Percentiles rank a stretch among this genome's conserved stretches.
These are phyloP conservation scores for Margaritispora aquatica DNA, from an alignment of 495 filamentous ascomycete genomes.

Conservation along the genomic window DNA sequence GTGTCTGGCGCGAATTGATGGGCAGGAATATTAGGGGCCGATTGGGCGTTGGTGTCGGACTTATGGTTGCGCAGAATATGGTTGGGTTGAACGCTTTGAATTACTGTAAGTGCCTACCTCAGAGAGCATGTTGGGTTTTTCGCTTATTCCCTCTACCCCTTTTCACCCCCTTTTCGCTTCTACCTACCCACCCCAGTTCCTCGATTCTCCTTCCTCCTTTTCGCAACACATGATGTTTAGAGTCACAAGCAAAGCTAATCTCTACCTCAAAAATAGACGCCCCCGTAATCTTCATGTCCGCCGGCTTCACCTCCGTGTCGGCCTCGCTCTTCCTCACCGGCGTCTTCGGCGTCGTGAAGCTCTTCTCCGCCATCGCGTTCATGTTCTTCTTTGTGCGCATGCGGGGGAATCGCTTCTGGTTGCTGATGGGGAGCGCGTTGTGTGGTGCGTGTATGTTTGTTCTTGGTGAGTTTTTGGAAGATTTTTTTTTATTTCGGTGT, in stretches of 20 bases:
- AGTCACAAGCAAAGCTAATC: not conserved
- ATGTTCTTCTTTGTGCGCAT: conserved; percentile 12
- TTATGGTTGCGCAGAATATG: conserved; percentile 14
- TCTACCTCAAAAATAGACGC: not conserved
- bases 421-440: not conserved
- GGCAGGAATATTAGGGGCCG: not conserved
- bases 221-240: not conserved
- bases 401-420: conserved; percentile 8
- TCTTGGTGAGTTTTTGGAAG: not conserved
- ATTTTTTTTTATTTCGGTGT: not conserved
- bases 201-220: not conserved
- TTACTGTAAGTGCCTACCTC: not conserved
- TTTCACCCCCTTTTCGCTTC: not conserved
- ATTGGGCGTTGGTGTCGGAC: conserved; percentile 5
- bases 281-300: conserved; percentile 12
- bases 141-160: too few relatives aligned
- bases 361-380: conserved; percentile 8
- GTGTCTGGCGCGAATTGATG: not conserved
- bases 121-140: too few relatives aligned
- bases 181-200: not conserved
- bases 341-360: conserved; percentile 9
- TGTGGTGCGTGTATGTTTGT: conserved; percentile 7
- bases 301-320: conserved; percentile 10
- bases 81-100: conserved; percentile 13
- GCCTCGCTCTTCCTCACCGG: conserved; percentile 6